phyloP scores from a whole-genome alignment of 2,329 filamentous ascomycete genomes.

The Colletotrichum simmondsii region DNA sequence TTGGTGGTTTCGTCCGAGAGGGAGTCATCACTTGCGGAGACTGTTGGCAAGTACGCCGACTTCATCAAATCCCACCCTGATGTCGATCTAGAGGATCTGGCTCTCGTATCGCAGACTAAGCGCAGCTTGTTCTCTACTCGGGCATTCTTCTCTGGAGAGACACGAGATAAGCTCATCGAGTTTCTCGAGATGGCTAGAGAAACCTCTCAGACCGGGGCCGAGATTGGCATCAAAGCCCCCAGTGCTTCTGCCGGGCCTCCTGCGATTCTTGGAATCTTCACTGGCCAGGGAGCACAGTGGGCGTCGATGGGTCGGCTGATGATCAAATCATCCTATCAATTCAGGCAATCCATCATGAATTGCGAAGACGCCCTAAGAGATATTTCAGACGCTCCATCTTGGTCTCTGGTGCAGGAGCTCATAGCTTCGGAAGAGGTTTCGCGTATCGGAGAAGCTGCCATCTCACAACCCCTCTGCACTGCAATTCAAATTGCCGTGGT shows the following conservation, averaged over 20 bases:
- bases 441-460: constrained; percentile 24
- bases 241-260: background rate
- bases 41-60: too few relatives aligned
- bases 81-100: too few relatives aligned
- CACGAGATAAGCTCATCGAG: too few relatives aligned
- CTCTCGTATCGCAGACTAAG: too few relatives aligned
- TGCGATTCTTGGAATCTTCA: constrained; percentile 37
- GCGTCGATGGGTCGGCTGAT: constrained; percentile 37
- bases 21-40: too few relatives aligned
- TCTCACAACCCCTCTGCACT: constrained; percentile 36
- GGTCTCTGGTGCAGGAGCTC: constrained; percentile 38
- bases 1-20: too few relatives aligned
- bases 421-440: constrained; percentile 15
- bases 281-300: constrained; percentile 42
- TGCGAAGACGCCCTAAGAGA: constrained; percentile 33
- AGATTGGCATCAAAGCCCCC: background rate
- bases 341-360: constrained; percentile 37
- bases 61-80: too few relatives aligned
- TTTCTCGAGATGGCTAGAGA: background rate
- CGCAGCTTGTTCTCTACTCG: too few relatives aligned
- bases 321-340: constrained; percentile 47
- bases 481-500: constrained; percentile 52
- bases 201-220: background rate
- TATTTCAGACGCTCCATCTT: constrained; percentile 19
- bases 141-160: too few relatives aligned